phyloP scores from a whole-genome alignment of 1,284 basidiomycete genomes.

The Rhodotorula sp. region DNA sequence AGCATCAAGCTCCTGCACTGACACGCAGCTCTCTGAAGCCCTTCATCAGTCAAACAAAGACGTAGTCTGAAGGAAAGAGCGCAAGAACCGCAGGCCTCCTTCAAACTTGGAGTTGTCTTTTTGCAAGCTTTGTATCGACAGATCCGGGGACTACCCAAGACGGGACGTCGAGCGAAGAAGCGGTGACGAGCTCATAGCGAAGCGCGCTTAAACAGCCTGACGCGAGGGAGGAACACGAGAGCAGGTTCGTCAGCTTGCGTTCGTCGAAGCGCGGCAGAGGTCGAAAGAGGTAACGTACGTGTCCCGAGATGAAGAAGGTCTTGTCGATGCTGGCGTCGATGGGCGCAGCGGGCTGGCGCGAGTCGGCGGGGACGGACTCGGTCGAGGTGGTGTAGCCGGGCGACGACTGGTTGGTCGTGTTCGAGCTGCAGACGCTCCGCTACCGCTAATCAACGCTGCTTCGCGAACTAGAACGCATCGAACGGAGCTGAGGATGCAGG shows the following conservation, averaged over 20 bases:
- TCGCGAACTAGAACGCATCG: neutral
- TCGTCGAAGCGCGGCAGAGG: no score
- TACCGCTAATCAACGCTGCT: neutral
- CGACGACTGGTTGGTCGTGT: slow-evolving; percentile 67
- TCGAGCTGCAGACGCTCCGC: slow-evolving; percentile 51
- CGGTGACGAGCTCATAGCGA: neutral
- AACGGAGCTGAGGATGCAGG: neutral
- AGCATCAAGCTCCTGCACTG: no score
- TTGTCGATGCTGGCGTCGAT: slow-evolving; percentile 80
- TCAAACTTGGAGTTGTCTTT: no score
- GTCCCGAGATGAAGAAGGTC: slow-evolving; percentile 26
- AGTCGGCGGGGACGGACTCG: slow-evolving; percentile 75
- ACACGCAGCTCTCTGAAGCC: no score
- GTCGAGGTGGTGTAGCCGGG: slow-evolving; percentile 65
- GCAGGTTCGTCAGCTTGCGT: neutral
- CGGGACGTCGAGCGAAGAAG: neutral
- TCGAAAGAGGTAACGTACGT: slow-evolving; percentile 8
- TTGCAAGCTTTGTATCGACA: no score
- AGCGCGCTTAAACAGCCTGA: neutral
- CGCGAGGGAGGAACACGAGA: neutral
- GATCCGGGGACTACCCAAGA: no score
- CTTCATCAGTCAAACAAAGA: no score
- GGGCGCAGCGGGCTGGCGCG: slow-evolving; percentile 74
- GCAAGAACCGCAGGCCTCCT: no score
- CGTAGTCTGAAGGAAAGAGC: no score